Evolutionary conservation across 768 basidiomycete genomes (phyloP).

Genomic region (Mycena polygramma): DNA sequence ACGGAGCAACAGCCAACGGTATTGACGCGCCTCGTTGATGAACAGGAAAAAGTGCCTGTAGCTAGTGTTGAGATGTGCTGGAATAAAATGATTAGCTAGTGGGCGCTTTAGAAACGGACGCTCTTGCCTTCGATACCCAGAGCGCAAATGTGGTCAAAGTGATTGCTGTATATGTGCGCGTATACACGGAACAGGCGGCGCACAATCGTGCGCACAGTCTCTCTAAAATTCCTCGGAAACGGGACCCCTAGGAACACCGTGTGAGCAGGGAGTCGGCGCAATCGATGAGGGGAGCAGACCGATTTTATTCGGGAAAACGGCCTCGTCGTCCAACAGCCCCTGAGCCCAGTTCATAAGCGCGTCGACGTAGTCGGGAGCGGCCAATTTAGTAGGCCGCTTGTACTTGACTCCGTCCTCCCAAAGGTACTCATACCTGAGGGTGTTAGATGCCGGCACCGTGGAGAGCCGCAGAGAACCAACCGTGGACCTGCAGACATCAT

Average conservation of each 20-base stretch:
- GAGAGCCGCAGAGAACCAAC: slow-evolving; percentile 57
- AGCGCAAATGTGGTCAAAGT: slow-evolving; percentile 99
- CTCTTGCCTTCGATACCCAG: slow-evolving; percentile 93
- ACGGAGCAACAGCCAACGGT: background rate
- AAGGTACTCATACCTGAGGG: slow-evolving; percentile 87
- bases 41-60: slow-evolving; percentile 99
- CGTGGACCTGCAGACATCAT: slow-evolving; percentile 97
- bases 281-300: slow-evolving; percentile 59
- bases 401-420: slow-evolving; percentile 94
- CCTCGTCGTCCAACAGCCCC: slow-evolving; percentile 90
- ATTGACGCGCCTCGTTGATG: slow-evolving; percentile 84
- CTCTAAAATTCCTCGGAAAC: slow-evolving; percentile 91
- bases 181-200: slow-evolving; percentile 96
- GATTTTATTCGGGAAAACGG: slow-evolving; percentile 94
- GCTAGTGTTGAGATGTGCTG: slow-evolving; percentile 98
- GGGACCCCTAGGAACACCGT: slow-evolving; percentile 73
- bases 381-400: slow-evolving; percentile 93
- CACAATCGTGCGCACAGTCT: slow-evolving; percentile 92
- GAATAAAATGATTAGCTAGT: slow-evolving; percentile 11
- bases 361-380: slow-evolving; percentile 96
- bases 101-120: background rate
- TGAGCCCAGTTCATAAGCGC: slow-evolving; percentile 99
- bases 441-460: slow-evolving; percentile 6
- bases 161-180: slow-evolving; percentile 98
- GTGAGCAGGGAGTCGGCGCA: slow-evolving; percentile 4